Evolutionary conservation across 768 basidiomycete species (phyloP).

Genomic region (Daedaleopsis sinensis): DNA sequence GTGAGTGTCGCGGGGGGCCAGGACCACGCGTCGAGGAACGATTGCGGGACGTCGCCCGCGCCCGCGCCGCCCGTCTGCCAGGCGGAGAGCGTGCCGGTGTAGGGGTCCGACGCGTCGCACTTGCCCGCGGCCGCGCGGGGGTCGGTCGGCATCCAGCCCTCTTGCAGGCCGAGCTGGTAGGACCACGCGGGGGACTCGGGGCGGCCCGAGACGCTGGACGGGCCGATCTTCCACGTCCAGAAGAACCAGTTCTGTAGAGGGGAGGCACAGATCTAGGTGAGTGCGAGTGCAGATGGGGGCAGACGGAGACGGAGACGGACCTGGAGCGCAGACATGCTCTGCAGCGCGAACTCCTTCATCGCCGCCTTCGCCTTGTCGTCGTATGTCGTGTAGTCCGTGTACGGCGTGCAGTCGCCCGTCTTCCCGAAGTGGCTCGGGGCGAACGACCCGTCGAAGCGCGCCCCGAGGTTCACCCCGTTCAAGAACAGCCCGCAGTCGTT

Average conservation of each 20-base stretch:
- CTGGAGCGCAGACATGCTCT: conserved; percentile 93
- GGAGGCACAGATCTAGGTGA: neutral
- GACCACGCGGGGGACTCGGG: conserved; percentile 92
- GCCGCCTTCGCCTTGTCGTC: conserved; percentile 57
- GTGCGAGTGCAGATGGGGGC: neutral
- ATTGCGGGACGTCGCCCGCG: conserved; percentile 66
- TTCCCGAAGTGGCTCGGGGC: conserved; percentile 36
- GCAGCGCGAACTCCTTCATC: conserved; percentile 72
- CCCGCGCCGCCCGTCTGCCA: conserved; percentile 83
- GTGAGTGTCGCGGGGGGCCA: conserved; percentile 80
- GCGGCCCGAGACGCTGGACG: conserved; percentile 67
- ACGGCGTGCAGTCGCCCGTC: conserved; percentile 66
- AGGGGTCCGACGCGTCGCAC: conserved; percentile 65
- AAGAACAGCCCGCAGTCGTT: conserved; percentile 81
- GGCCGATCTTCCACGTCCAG: conserved; percentile 98
- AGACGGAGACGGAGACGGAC: conserved; percentile 36
- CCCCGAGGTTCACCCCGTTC: conserved; percentile 77
- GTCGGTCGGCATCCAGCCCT: conserved; percentile 93
- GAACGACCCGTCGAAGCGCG: conserved; percentile 90
- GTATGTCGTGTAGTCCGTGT: conserved; percentile 79
- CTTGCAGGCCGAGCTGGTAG: conserved; percentile 85
- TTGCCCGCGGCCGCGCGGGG: conserved; percentile 75
- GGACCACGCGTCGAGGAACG: conserved; percentile 48
- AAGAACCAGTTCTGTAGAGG: conserved; percentile 84
- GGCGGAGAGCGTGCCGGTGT: conserved; percentile 57